phyloP scores from a whole-genome alignment of 805 yeast species.

The Yamadazyma olivae region DNA sequence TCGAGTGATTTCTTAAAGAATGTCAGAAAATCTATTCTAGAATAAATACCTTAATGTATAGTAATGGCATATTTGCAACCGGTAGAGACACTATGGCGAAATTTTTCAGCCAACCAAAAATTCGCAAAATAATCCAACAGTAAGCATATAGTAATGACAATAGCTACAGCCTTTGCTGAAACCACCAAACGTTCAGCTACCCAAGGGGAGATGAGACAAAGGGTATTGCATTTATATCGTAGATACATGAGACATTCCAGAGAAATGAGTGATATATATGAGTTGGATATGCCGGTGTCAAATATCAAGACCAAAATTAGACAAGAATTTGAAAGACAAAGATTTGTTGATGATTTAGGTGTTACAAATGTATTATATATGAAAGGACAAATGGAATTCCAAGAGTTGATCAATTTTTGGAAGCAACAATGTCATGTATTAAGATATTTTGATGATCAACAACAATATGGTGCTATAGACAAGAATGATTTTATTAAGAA shows the following conservation, averaged over 20 bases:
- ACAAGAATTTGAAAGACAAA: conserved; percentile 85
- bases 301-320: conserved; percentile 78
- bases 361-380: conserved; percentile 67
- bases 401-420: conserved; percentile 86
- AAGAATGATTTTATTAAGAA: conserved; percentile 66
- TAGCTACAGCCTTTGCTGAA: conserved; percentile 82
- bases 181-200: conserved; percentile 67
- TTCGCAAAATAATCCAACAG: conserved; percentile 1
- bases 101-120: conserved; percentile 24
- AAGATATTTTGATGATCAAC: conserved; percentile 74
- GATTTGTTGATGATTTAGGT: conserved; percentile 66
- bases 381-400: conserved; percentile 90
- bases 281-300: conserved; percentile 74
- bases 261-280: conserved; percentile 60
- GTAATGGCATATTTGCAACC: background rate
- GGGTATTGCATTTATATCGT: conserved; percentile 72
- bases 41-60: background rate
- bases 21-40: conserved; percentile 5
- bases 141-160: conserved; percentile 40
- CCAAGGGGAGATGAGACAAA: conserved; percentile 55
- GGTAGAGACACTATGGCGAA: background rate
- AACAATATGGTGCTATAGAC: conserved; percentile 50
- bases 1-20: conserved; percentile 28
- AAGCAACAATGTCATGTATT: conserved; percentile 82
- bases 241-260: conserved; percentile 63